Base-by-base conservation (phyloP, 1,284 basidiomycete species). In the Cryptococcus hybrid region DNA sequence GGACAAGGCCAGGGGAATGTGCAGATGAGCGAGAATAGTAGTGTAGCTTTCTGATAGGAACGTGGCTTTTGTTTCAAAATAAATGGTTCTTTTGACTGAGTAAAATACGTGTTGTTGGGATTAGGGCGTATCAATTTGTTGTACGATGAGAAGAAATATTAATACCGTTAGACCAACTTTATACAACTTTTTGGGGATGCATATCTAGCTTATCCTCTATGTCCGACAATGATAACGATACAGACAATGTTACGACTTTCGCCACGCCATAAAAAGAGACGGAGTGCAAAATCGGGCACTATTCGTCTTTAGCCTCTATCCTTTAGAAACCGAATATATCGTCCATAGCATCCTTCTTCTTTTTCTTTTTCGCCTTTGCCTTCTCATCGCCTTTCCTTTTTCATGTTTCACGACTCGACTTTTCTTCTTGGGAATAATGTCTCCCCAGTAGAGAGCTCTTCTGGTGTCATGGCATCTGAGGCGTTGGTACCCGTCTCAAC, bases 321-420 rank as follows among this genome's bases (percentile, higher is more conserved):
- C 1, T 12, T 46, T 44, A 62, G 42, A 62, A 62, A 18, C 61
- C 59, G 52, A 75, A 75, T 38, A 75, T 74, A 57, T 73, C 71
- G 51, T 75, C 73, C 61, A 73, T 68, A 2, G 58, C 66, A 52
- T 70, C 65, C 44, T 55, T 57, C 56, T 65, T 69, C 60, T 61
- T 64, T 54, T 63, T 61, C 51, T 59, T 67, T 46, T 57, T 60
- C 7, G 47, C 30, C 43, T 54, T 56, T 8, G 39, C 39, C 49
- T 47, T 11, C 8, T 5, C 9, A 44, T 68, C 67, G 6, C 51
- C 45, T 12, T 52, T 51, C 44, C 60, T 35, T 51, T 37, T 36
- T 67, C 61, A 48, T 69, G 65, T 35, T 63, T 44, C 3, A 57
- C 45, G 57, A 70, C 64, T 37, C 65, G 58, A 24, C 52, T 54